Conservation (phyloP, 257 asterid species). For the Nicotiana tabacum region DNA sequence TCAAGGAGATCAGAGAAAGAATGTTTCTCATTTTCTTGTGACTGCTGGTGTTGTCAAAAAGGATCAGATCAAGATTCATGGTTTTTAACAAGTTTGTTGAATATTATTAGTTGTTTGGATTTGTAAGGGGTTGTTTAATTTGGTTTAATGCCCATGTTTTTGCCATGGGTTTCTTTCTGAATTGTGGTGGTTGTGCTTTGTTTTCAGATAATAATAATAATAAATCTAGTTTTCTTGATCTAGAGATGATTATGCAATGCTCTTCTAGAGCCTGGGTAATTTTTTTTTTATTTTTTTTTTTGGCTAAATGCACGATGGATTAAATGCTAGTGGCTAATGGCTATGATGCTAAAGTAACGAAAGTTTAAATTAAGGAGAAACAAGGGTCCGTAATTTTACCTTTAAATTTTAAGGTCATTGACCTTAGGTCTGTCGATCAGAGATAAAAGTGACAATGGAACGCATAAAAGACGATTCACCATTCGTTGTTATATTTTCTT, state of each 20-base stretch:
- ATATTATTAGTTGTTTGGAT: background rate
- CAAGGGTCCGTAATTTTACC: too few relatives aligned
- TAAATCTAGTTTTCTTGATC: background rate
- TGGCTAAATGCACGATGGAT: too few relatives aligned
- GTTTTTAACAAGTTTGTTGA: conserved; percentile 34
- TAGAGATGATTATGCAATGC: background rate
- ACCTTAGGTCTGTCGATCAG: too few relatives aligned
- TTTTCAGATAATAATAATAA: background rate
- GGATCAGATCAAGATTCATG: conserved; percentile 82
- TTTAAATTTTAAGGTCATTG: too few relatives aligned
- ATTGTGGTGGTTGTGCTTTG: background rate
- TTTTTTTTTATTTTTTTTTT: too few relatives aligned
- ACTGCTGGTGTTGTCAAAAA: conserved; percentile 57
- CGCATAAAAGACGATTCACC: too few relatives aligned
- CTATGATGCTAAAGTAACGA: too few relatives aligned
- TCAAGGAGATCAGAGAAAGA: conserved; percentile 90
- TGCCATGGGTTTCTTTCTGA: conserved; percentile 18
- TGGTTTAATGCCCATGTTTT: background rate
- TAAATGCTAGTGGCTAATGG: too few relatives aligned
- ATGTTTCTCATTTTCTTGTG: conserved; percentile 55
- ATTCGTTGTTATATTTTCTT: too few relatives aligned
- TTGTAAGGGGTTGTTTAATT: background rate
- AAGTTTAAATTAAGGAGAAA: too few relatives aligned
- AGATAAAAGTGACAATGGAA: too few relatives aligned
- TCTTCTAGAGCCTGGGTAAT: too few relatives aligned